Conservation (phyloP, 2,329 filamentous ascomycete species). For the Colletotrichum sansevieriae region DNA sequence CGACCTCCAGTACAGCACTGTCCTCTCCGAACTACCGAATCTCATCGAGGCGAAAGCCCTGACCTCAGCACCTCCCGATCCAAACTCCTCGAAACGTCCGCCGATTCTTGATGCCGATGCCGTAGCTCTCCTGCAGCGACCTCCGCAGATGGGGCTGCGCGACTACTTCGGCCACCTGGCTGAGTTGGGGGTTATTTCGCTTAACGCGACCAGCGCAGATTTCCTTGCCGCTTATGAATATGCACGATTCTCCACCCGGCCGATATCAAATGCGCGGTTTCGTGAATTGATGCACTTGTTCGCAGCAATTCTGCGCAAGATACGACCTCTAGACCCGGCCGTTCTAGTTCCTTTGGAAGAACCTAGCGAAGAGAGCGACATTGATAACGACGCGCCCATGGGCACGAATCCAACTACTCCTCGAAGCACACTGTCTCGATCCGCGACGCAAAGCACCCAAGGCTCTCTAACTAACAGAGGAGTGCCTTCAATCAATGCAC, state of each 20-base stretch:
- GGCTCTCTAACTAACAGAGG: conserved; percentile 45
- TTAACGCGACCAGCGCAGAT: conserved; percentile 59
- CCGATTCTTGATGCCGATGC: conserved; percentile 74
- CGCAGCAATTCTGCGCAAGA: conserved; percentile 81
- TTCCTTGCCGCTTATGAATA: conserved; percentile 86
- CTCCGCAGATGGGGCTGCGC: conserved; percentile 78
- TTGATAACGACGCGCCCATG: conserved; percentile 61
- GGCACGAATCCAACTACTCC: conserved; percentile 58
- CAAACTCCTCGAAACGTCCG: conserved; percentile 53
- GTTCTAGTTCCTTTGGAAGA: conserved; percentile 57
- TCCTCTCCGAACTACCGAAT: conserved; percentile 87
- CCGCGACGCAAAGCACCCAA: conserved; percentile 49
- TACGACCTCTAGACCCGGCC: conserved; percentile 73
- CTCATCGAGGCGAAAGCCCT: conserved; percentile 93
- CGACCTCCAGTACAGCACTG: conserved; percentile 84
- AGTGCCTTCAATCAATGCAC: conserved; percentile 47
- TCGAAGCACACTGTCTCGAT: conserved; percentile 48
- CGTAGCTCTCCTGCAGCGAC: conserved; percentile 78
- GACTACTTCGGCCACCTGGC: conserved; percentile 83
- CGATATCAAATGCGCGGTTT: conserved; percentile 79
- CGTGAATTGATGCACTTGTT: conserved; percentile 86
- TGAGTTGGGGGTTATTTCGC: conserved; percentile 71
- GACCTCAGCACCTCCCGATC: conserved; percentile 78
- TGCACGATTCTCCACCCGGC: conserved; percentile 82
- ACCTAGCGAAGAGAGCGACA: conserved; percentile 54